Percentiles rank a stretch among this genome's conserved stretches.
phyloP scores from a whole-genome alignment of 306 rosid genomes.

The Canavalia ensiformis region DNA sequence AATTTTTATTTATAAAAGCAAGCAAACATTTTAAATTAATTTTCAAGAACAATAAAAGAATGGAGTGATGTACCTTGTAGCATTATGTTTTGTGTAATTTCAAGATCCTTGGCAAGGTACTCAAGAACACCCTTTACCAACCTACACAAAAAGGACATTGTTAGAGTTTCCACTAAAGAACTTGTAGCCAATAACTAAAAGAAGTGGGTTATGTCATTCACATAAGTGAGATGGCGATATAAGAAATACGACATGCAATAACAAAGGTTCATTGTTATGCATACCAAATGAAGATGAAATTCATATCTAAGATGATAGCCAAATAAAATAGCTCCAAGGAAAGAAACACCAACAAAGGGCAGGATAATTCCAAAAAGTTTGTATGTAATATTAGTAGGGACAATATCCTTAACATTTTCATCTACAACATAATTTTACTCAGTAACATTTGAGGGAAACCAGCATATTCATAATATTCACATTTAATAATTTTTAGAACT shows the following conservation, averaged over 20 bases:
- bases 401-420: slow-evolving; percentile 69
- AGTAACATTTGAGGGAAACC: not conserved
- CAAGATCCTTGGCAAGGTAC: slow-evolving; percentile 92
- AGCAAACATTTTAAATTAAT: slow-evolving; percentile 4
- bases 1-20: slow-evolving; percentile 27
- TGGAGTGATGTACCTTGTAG: slow-evolving; percentile 66
- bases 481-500: no score
- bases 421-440: slow-evolving; percentile 59
- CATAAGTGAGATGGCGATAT: not conserved
- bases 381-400: slow-evolving; percentile 45
- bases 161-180: slow-evolving; percentile 41
- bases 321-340: slow-evolving; percentile 92
- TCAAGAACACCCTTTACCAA: slow-evolving; percentile 95
- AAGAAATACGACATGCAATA: slow-evolving; percentile 9
- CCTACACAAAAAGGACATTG: slow-evolving; percentile 61
- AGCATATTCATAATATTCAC: not conserved
- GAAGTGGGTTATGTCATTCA: not conserved
- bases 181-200: slow-evolving; percentile 16
- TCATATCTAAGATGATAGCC: slow-evolving; percentile 97
- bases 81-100: slow-evolving; percentile 75
- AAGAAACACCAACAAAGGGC: slow-evolving; percentile 94
- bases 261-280: not conserved
- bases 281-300: slow-evolving; percentile 36
- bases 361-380: slow-evolving; percentile 86
- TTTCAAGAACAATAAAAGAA: not conserved